A percentile compares a stretch with the other conserved stretches of the same genome.
Conservation (phyloP, 2,329 filamentous ascomycete species). For the Sarocladium oryzae region DNA sequence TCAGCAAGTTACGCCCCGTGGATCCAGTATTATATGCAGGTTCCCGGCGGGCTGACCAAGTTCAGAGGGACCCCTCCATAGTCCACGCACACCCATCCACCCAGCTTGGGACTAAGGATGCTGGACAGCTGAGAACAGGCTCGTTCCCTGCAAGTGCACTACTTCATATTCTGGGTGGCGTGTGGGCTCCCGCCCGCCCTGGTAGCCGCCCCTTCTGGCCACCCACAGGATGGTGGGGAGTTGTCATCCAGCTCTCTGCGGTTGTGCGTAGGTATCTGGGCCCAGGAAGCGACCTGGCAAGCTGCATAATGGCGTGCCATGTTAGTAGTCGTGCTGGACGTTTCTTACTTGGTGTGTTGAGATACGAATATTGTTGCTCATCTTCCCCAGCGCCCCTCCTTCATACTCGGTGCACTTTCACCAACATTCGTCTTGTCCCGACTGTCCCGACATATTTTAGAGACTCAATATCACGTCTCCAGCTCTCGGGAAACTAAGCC, state of each 20-base stretch:
- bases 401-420: neutral
- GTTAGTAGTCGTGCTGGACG: neutral
- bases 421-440: neutral
- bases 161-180: neutral
- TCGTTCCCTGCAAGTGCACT: neutral
- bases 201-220: neutral
- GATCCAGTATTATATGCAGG: slow-evolving; percentile 4
- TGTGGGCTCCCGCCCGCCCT: slow-evolving; percentile 2
- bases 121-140: slow-evolving; percentile 1
- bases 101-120: neutral
- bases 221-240: neutral
- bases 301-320: slow-evolving; percentile 3
- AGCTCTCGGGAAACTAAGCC: too few relatives aligned
- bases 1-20: neutral
- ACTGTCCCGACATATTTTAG: neutral
- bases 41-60: slow-evolving; percentile 2
- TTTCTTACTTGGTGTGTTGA: neutral
- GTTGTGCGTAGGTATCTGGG: neutral
- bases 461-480: too few relatives aligned
- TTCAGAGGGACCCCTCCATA: neutral
- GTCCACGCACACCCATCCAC: neutral
- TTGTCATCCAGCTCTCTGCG: slow-evolving; percentile 2
- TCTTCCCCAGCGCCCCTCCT: neutral
- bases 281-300: neutral
- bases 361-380: neutral